Evolutionary conservation across 2,329 filamentous ascomycete species (phyloP).

Genomic region (Botrytis hyacinthi): DNA sequence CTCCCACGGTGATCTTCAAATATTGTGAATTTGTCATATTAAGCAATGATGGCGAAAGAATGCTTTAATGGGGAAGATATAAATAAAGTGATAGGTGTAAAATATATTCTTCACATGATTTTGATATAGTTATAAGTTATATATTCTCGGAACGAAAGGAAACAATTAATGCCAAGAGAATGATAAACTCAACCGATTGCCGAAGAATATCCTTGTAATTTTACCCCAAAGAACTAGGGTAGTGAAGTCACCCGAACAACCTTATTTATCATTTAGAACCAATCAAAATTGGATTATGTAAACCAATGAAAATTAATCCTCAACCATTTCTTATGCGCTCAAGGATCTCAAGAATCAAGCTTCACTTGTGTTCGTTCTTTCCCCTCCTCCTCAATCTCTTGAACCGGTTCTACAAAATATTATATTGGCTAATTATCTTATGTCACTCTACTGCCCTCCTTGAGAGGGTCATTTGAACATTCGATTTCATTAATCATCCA

Average conservation of each 20-base stretch:
- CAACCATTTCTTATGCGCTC: conserved; percentile 7
- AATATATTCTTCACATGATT: neutral
- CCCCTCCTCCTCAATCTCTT: conserved; percentile 20
- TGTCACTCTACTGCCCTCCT: conserved; percentile 33
- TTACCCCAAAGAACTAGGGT: neutral
- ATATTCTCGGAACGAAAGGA: neutral
- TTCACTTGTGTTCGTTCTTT: neutral
- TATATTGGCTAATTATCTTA: conserved; percentile 20
- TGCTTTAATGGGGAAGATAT: neutral
- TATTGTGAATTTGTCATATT: neutral
- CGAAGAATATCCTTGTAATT: neutral
- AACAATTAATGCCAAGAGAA: neutral
- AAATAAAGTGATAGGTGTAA: neutral
- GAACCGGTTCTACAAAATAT: neutral
- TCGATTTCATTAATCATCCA: neutral
- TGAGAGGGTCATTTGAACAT: conserved; percentile 32
- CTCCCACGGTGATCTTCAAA: conserved; percentile 51
- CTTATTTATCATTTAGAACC: neutral
- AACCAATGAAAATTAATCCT: conserved; percentile 16
- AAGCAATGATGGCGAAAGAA: too few species aligned
- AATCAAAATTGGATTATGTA: neutral
- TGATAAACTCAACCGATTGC: neutral
- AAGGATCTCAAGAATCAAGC: neutral
- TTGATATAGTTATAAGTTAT: too few species aligned
- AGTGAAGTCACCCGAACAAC: conserved; percentile 13